Base-by-base conservation (phyloP, 164 flowering plant species). In the Cinnamomum chago region DNA sequence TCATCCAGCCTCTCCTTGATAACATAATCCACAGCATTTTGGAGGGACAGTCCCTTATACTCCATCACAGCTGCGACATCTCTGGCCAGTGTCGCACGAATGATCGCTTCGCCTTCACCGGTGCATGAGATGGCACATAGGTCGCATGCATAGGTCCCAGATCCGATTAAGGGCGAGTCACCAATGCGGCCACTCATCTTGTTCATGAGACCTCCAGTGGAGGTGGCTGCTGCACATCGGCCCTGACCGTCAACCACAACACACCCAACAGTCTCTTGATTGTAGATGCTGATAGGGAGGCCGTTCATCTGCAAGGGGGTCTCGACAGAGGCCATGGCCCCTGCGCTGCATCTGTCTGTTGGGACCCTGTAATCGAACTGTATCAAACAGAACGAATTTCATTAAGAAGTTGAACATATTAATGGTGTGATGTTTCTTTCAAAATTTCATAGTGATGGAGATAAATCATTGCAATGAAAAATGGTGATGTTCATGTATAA, bases 41-140 rank as follows among this genome's bases (percentile, higher is more conserved):
- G 90, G 7, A 95, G 88, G 12, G 70, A 71, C 60, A 92, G 20
- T 3, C 93, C 99, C 82, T 90, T 93, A 85, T 90, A 93, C 84
- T 95, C 99, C 98, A 95, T 95, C 79, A 93, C 90, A 0, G 98
- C 98, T 17, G 96, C 93, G 69, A 95, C 94, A 3, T 95, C 98
- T 10, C 99, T 82, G 1, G 95, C 93, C 72, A 95, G 82, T 2
- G 99, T 93, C 23, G 84, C 86, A 0, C 99, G 88, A 5, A 95
- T 87, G 77, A 95, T 92, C 6, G 96, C 98, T 81, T 93, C 98
- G 0, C 99, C 99, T 70, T 93, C 98, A 0, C 99, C 98, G 0
- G 98, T 93, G 84, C 97, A 92, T 1, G 99, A 95, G 23, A 95
- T 92, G 17, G 85, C 97, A n/a, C 99, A 95, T 0, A 90, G 30